phyloP scores from a whole-genome alignment of 2,329 filamentous ascomycete genomes.

The Fusarium stilboides region DNA sequence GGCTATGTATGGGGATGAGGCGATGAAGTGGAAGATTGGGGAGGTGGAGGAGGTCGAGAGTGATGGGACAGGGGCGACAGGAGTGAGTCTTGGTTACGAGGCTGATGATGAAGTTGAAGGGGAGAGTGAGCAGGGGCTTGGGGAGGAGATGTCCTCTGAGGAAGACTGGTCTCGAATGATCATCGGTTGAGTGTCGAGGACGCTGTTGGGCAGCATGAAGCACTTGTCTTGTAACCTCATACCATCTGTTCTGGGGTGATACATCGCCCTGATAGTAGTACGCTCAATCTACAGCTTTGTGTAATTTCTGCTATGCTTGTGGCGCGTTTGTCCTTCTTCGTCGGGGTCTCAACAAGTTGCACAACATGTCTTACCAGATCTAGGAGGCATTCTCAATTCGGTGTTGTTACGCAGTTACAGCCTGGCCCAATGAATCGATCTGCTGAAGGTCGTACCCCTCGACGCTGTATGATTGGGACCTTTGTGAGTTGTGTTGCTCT shows the following conservation, averaged over 20 bases:
- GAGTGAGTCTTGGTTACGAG: neutral
- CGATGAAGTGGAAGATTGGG: slow-evolving; percentile 14
- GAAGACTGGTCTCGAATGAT: neutral
- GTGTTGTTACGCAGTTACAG: no score
- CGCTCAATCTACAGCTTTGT: no score
- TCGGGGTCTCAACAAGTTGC: no score
- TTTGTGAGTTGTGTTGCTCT: no score
- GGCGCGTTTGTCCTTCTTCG: neutral
- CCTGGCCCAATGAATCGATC: no score
- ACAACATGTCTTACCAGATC: no score
- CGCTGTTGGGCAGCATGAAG: neutral
- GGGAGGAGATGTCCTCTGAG: neutral
- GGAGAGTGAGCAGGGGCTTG: neutral
- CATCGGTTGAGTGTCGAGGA: neutral
- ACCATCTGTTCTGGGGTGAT: no score
- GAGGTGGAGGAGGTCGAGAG: neutral
- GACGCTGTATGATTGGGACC: no score
- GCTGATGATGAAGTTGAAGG: neutral
- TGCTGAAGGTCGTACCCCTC: no score
- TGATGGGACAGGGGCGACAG: neutral
- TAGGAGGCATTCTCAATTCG: no score
- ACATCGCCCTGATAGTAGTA: no score
- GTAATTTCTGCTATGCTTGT: no score
- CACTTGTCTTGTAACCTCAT: neutral
- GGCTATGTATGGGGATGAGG: slow-evolving; percentile 4